Evolutionary conservation across 805 yeast species (phyloP).

Genomic region (Pichia ethanolica): DNA sequence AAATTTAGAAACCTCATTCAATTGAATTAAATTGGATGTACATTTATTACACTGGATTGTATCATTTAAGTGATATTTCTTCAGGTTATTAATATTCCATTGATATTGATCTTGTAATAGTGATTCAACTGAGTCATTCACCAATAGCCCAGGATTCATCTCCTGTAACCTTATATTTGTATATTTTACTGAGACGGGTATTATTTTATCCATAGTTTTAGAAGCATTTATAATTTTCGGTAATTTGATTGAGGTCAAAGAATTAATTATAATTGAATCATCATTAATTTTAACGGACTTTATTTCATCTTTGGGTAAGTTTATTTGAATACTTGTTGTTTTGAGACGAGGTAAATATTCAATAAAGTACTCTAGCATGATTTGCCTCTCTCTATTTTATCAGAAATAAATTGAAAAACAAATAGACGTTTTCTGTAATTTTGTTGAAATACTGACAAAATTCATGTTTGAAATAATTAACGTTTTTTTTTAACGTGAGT

Average conservation of each 20-base stretch:
- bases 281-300: background rate
- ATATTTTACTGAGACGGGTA: background rate
- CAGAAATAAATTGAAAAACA: too few relatives aligned
- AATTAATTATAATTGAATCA: background rate
- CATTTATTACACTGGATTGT: slow-evolving; percentile 16
- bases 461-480: too few relatives aligned
- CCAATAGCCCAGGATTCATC: background rate
- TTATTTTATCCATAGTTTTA: background rate
- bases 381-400: too few relatives aligned
- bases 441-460: too few relatives aligned
- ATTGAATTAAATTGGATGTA: slow-evolving; percentile 14
- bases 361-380: slow-evolving; percentile 5
- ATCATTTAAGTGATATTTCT: background rate
- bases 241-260: background rate
- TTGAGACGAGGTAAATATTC: slow-evolving; percentile 23
- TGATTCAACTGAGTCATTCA: background rate
- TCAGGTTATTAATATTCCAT: slow-evolving; percentile 20
- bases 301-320: slow-evolving; percentile 1
- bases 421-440: too few relatives aligned
- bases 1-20: slow-evolving; percentile 31
- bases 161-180: background rate
- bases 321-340: slow-evolving; percentile 14
- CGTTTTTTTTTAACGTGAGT: too few relatives aligned
- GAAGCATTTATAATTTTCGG: background rate
- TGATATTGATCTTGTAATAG: slow-evolving; percentile 14